Base-by-base conservation (phyloP, 2,329 filamentous ascomycete genomes). In the Knoxdaviesia capensis region DNA sequence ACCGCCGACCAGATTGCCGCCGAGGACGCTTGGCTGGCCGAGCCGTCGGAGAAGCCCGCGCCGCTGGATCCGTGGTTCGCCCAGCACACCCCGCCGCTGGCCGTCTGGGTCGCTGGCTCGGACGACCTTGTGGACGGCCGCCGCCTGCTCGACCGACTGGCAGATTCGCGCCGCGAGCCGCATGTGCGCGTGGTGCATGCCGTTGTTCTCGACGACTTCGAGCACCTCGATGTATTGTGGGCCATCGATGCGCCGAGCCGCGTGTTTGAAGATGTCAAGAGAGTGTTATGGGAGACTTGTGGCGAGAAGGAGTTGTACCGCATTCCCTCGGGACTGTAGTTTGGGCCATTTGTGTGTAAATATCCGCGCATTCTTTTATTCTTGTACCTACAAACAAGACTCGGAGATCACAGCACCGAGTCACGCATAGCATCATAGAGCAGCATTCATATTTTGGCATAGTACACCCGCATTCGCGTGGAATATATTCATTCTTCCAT, bases 171-270 rank as follows among this genome's bases (percentile, higher is more conserved):
- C 0, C 67, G 82, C 30, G 88, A 96, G 57, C 88, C 88, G 1
- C 67, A 84, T 52, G 84, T 92, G 6, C 65, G 70, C 35, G 62
- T 94, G 5, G 82, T 94, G 5, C 82, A 94, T 59, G 71, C 71
- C 47, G 92, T 84, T 54, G 65, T 92, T 28, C 80, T 94, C 37
- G 75, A 83, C 3, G 83, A 80, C 39, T 93, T 94, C 55, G 88
- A 94, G 60, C 88, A 96, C 59, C 68, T 96, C 5, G 88, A 94
- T 59, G 84, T 94, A 2, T 75, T 96, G 34, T 94, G 88, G 88
- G 86, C 87, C 0, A 84, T 94, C 66, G 86, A 94, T 53, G 75
- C 77, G 0, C 74, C 86, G 10, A 77, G 88, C 39, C 73, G 88
- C 55, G 82, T 94, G 1, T 90, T 87, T 5, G 68, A 64, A 44